Percentiles rank a stretch among this genome's conserved stretches.
These are phyloP conservation scores for Gracilaria gracilis DNA, from an alignment of 23 red algal species.

Conservation along the genomic window DNA sequence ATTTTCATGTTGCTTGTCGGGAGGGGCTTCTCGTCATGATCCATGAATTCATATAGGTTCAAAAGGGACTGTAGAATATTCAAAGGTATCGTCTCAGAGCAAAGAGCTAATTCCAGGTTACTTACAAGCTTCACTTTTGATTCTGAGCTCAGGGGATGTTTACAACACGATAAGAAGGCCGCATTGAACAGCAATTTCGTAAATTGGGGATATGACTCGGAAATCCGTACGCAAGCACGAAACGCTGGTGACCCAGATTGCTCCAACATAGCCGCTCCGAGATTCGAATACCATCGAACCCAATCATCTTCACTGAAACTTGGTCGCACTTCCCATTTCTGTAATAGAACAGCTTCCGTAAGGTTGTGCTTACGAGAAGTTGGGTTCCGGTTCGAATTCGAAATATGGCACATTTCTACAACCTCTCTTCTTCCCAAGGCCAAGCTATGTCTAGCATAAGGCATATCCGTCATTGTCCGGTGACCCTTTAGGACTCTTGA, in stretches of 20 bases:
- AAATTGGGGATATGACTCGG: conserved; percentile 90
- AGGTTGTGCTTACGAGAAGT: conserved; percentile 20
- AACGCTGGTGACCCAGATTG: conserved; percentile 93
- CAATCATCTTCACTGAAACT: conserved; percentile 82
- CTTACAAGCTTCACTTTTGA: conserved; percentile 77
- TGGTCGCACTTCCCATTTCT: conserved; percentile 87
- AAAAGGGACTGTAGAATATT: conserved; percentile 88
- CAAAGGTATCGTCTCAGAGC: conserved; percentile 80
- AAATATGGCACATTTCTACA: not conserved
- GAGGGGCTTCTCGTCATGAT: conserved; percentile 98
- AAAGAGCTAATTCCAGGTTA: conserved; percentile 78
- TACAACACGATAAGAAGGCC: conserved; percentile 98
- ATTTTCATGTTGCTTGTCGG: conserved; percentile 81
- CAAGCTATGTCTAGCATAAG: not conserved
- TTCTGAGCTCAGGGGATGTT: conserved; percentile 46
- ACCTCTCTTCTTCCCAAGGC: conserved; percentile 7
- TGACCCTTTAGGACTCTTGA: not conserved
- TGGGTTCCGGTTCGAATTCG: not conserved
- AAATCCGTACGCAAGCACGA: conserved; percentile 91
- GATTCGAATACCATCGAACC: conserved; percentile 83
- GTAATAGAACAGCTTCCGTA: conserved; percentile 68
- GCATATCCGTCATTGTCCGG: not conserved
- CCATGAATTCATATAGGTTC: conserved; percentile 98
- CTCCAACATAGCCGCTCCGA: conserved; percentile 89
- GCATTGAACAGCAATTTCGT: conserved; percentile 94